A percentile compares a stretch with the other conserved stretches of the same genome.
These are phyloP conservation scores for Starmerella potacharoeniae DNA, from an alignment of 805 yeast genomes.

Conservation along the genomic window DNA sequence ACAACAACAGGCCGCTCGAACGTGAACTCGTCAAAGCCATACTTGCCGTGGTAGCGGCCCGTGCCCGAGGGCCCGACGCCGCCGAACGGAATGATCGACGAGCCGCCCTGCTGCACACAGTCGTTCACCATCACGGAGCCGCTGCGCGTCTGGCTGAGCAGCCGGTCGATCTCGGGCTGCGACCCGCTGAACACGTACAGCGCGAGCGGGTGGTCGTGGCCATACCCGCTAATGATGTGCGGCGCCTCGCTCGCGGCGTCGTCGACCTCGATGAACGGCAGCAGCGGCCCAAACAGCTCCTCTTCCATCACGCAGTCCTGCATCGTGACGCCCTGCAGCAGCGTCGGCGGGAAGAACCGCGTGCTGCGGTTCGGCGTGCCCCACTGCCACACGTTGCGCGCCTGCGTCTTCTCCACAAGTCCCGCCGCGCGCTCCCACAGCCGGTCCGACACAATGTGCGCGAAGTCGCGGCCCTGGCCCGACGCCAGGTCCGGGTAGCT, in stretches of 20 bases:
- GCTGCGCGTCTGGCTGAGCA: conserved; percentile 48
- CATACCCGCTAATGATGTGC: conserved; percentile 24
- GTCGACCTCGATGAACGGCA: conserved; percentile 55
- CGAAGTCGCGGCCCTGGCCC: conserved; percentile 29
- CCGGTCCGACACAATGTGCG: conserved; percentile 50
- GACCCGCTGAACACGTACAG: conserved; percentile 52
- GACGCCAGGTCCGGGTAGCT: conserved; percentile 35
- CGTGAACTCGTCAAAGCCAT: conserved; percentile 59
- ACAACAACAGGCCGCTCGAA: conserved; percentile 59
- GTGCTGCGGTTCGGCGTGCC: conserved; percentile 29
- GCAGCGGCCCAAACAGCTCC: conserved; percentile 77
- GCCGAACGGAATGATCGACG: conserved; percentile 70
- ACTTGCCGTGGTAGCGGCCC: conserved; percentile 72
- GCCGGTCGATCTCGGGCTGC: conserved; percentile 37
- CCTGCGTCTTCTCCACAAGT: conserved; percentile 31
- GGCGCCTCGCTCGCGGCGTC: conserved; percentile 25
- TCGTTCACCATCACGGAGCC: conserved; percentile 69
- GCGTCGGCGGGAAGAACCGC: conserved; percentile 58
- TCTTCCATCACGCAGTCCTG: conserved; percentile 60
- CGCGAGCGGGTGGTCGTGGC: conserved; percentile 71
- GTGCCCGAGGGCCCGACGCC: conserved; percentile 79
- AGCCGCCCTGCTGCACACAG: conserved; percentile 56
- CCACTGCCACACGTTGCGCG: conserved; percentile 22
- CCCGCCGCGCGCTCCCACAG: conserved; percentile 40
- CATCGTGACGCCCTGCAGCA: conserved; percentile 52